These are phyloP conservation scores for Rossbeevera mucosa DNA, from an alignment of 768 basidiomycete species.

Conservation along the genomic window DNA sequence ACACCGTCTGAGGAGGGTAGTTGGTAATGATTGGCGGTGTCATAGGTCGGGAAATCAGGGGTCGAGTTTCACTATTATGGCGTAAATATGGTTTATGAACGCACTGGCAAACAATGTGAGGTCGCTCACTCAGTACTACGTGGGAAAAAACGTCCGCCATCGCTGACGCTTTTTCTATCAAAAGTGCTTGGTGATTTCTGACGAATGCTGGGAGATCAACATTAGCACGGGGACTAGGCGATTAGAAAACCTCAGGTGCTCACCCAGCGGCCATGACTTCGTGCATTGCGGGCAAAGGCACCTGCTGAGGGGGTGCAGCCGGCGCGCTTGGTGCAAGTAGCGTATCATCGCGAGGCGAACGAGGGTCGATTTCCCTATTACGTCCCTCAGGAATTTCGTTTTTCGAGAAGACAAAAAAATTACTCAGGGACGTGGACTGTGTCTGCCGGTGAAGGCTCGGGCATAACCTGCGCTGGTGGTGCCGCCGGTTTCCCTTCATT, in stretches of 20 bases:
- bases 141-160: conserved; percentile 8
- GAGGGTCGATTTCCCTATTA: conserved; percentile 22
- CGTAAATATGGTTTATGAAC: background rate
- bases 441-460: conserved; percentile 24
- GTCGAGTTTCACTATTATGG: conserved; percentile 45
- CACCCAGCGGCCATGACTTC: conserved; percentile 29
- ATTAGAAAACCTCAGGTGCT: background rate
- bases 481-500: conserved; percentile 24
- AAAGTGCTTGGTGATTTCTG: conserved; percentile 15
- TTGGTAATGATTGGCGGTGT: conserved; percentile 28
- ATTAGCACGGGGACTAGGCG: background rate
- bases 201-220: conserved; percentile 11
- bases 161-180: conserved; percentile 13
- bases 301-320: conserved; percentile 16
- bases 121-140: conserved; percentile 25
- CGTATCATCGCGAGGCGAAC: conserved; percentile 31
- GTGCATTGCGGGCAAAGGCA: conserved; percentile 33
- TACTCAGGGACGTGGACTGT: conserved; percentile 31
- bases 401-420: background rate
- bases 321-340: conserved; percentile 15
- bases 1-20: conserved; percentile 15
- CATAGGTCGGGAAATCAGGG: conserved; percentile 41
- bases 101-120: too few relatives aligned
- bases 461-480: conserved; percentile 6
- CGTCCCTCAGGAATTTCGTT: background rate